phyloP scores from a whole-genome alignment of 495 filamentous ascomycete genomes.

The Aspergillus ostianus region DNA sequence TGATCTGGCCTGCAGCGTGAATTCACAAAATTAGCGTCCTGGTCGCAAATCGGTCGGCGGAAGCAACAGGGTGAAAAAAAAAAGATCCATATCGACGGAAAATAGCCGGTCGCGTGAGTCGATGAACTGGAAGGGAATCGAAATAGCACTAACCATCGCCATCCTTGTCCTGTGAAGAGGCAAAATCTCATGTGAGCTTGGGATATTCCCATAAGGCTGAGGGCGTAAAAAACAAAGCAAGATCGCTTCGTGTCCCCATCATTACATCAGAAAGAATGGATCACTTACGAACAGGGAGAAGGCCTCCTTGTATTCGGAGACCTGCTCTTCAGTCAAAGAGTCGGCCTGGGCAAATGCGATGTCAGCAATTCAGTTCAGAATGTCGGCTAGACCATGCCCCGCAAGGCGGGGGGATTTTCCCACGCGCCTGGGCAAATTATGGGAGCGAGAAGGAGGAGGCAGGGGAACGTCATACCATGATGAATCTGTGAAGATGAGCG shows the following conservation, averaged over 20 bases:
- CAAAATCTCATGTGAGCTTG: constrained; percentile 21
- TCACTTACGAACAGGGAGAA: constrained; percentile 98
- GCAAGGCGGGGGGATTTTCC: constrained; percentile 33
- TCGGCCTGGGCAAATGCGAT: constrained; percentile 61
- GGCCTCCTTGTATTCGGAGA: constrained; percentile 99
- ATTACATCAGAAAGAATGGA: not conserved
- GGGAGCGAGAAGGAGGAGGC: not conserved
- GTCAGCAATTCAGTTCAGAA: constrained; percentile 24
- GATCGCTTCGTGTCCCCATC: not conserved
- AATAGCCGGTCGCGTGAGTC: constrained; percentile 1
- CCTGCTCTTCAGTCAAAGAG: constrained; percentile 97
- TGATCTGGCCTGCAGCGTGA: constrained; percentile 79
- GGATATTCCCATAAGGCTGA: not conserved
- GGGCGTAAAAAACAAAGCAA: not conserved
- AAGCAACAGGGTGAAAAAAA: constrained; percentile 1
- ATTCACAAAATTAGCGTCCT: constrained; percentile 5
- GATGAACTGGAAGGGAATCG: constrained; percentile 3
- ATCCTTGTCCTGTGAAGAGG: constrained; percentile 84
- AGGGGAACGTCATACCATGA: constrained; percentile 31
- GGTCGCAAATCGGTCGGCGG: constrained; percentile 2
- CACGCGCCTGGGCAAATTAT: constrained; percentile 7
- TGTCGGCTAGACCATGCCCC: constrained; percentile 32
- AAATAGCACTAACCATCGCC: constrained; percentile 84
- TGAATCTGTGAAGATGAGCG: constrained; percentile 21
- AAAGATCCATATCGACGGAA: not conserved